Base-by-base conservation (phyloP, 495 filamentous ascomycete species). In the Bathelium albidoporum region DNA sequence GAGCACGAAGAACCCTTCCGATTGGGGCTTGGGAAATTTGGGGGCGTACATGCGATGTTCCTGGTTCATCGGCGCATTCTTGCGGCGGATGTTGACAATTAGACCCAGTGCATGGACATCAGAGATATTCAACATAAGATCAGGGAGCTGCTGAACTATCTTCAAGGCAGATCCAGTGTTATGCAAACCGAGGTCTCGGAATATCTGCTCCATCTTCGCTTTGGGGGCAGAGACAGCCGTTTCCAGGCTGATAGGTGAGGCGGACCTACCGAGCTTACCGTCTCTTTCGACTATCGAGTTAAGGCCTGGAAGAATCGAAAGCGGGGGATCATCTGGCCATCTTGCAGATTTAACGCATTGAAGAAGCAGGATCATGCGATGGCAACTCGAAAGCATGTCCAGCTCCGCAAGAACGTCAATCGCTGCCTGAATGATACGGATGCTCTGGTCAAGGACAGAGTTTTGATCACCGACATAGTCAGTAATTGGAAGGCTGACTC, bases 381-480 rank as follows among this genome's bases (percentile, higher is more conserved):
- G 78, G 67, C 83, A 87, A 58, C 86, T 89, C 18, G 83, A 84
- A 1, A 89, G 75, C 71, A 88, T 87, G 22, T 91, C 91, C 1
- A 97, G 73, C 73, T 99, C 94, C n/a, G 95, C 87, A 68, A 99
- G 80, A 18, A 96, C 87, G 70, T 99, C 94, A 64, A 97, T 93
- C 10, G 86, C 87, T 14, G 94, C 94, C 64, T 88, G 87, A 62
- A 97, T 86, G 72, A 98, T 91, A 85, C 94, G 93, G 65, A 99
- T 93, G 28, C 89, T 88, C 70, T 99, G 94, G 75, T 99, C 94
- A 12, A 97, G 81, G 41, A 76, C 72, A 34, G 84, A 87, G 52
- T 83, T 89, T 71, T 93, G 90, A 74, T 99, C 94, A 68, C 93
- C 94, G 7, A 97, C 89, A 66, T 99, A 99, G 78, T 99, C 94